phyloP scores from a whole-genome alignment of 345 rosid species.

The Citrus reticulata region DNA sequence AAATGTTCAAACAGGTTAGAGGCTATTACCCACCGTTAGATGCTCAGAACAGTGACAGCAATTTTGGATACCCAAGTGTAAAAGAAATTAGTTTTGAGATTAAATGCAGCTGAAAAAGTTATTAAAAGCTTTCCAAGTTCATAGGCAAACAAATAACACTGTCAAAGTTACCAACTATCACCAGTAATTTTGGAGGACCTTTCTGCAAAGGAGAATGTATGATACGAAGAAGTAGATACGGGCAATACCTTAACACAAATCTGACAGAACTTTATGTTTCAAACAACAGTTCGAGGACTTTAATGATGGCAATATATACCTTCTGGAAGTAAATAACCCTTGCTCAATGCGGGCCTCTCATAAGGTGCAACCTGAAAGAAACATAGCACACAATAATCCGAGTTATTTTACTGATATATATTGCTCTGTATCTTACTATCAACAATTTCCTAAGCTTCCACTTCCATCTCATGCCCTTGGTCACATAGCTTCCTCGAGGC shows the following conservation, averaged over 20 bases:
- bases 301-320: conserved; percentile 31
- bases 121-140: background rate
- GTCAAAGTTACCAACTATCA: background rate
- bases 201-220: background rate
- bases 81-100: background rate
- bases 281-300: background rate
- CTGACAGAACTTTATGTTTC: background rate
- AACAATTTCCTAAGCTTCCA: conserved; percentile 3
- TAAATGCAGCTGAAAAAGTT: background rate
- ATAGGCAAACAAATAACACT: background rate
- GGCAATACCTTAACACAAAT: background rate
- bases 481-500: background rate
- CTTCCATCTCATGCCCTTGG: background rate
- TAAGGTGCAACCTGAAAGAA: conserved; percentile 71
- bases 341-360: conserved; percentile 93
- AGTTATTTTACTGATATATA: background rate
- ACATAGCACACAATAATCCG: background rate
- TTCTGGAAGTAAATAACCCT: conserved; percentile 85
- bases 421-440: background rate
- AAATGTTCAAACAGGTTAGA: background rate
- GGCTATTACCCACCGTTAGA: background rate
- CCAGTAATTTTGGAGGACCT: background rate
- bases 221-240: background rate
- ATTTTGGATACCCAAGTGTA: background rate
- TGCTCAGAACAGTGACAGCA: background rate